Evolutionary conservation across 768 basidiomycete species (phyloP).

Genomic region (Tricholoma bakamatsutake): DNA sequence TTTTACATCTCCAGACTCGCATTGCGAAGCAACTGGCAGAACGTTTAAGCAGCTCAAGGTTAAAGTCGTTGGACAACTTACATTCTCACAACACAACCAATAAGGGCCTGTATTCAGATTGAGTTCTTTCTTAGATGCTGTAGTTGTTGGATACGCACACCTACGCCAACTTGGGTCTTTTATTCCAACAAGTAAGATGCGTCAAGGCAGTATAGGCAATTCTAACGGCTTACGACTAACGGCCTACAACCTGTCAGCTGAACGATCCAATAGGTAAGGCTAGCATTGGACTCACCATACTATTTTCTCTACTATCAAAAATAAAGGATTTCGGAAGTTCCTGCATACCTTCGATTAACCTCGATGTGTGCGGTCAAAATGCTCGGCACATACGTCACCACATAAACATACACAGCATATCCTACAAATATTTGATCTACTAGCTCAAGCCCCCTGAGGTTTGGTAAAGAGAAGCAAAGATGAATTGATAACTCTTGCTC

Average conservation of each 20-base stretch:
- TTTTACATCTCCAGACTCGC: slow-evolving; percentile 58
- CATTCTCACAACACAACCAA: slow-evolving; percentile 53
- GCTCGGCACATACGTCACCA: slow-evolving; percentile 38
- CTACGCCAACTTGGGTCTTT: slow-evolving; percentile 6
- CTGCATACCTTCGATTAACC: slow-evolving; percentile 20
- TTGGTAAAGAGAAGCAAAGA: neutral
- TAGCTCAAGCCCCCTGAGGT: slow-evolving; percentile 37
- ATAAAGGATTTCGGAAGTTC: slow-evolving; percentile 27
- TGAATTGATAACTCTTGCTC: neutral
- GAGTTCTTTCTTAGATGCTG: neutral
- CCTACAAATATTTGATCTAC: slow-evolving; percentile 47
- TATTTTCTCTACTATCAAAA: slow-evolving; percentile 21
- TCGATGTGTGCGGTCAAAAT: neutral
- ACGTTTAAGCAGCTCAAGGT: neutral
- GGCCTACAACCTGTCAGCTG: slow-evolving; percentile 16
- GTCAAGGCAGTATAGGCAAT: neutral
- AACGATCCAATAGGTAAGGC: neutral
- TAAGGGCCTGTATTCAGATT: slow-evolving; percentile 28
- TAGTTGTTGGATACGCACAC: neutral
- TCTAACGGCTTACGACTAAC: slow-evolving; percentile 29
- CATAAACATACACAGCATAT: slow-evolving; percentile 49
- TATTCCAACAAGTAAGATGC: neutral
- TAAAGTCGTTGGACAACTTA: slow-evolving; percentile 22
- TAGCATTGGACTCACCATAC: slow-evolving; percentile 28
- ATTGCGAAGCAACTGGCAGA: slow-evolving; percentile 44